phyloP scores from a whole-genome alignment of 257 asterid genomes.

The Echium plantagineum region DNA sequence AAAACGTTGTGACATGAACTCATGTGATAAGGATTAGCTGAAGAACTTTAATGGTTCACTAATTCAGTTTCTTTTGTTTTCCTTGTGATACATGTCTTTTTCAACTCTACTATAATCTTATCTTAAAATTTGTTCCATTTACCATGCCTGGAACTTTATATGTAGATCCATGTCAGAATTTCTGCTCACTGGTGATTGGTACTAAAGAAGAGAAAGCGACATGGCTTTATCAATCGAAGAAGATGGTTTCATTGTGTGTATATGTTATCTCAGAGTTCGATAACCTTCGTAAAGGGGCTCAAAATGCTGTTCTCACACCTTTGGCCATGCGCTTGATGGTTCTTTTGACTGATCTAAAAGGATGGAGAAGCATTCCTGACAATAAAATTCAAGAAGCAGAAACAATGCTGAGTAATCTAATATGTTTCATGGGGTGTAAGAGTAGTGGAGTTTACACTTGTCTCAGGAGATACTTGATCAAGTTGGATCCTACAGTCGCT shows the following conservation, averaged over 20 bases:
- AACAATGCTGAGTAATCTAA: slow-evolving; percentile 46
- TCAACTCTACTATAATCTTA: not conserved
- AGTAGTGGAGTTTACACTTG: slow-evolving; percentile 47
- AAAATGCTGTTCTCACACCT: slow-evolving; percentile 45
- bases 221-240: slow-evolving; percentile 79
- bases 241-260: slow-evolving; percentile 61
- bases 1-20: not conserved
- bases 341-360: slow-evolving; percentile 67
- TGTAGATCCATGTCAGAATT: slow-evolving; percentile 47
- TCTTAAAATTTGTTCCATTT: not conserved
- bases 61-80: not conserved
- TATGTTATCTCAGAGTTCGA: slow-evolving; percentile 56
- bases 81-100: not conserved
- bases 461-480: slow-evolving; percentile 56
- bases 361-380: slow-evolving; percentile 60
- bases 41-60: not conserved
- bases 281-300: slow-evolving; percentile 26
- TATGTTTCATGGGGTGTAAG: slow-evolving; percentile 49
- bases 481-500: slow-evolving; percentile 43
- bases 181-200: slow-evolving; percentile 69
- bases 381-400: slow-evolving; percentile 33
- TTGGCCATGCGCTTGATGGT: slow-evolving; percentile 83
- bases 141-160: slow-evolving; percentile 17
- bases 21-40: not conserved
- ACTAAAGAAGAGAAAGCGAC: slow-evolving; percentile 50